A percentile compares a stretch with the other conserved stretches of the same genome.
phyloP scores from a whole-genome alignment of 768 basidiomycete genomes.

The Austroboletus eburneus region DNA sequence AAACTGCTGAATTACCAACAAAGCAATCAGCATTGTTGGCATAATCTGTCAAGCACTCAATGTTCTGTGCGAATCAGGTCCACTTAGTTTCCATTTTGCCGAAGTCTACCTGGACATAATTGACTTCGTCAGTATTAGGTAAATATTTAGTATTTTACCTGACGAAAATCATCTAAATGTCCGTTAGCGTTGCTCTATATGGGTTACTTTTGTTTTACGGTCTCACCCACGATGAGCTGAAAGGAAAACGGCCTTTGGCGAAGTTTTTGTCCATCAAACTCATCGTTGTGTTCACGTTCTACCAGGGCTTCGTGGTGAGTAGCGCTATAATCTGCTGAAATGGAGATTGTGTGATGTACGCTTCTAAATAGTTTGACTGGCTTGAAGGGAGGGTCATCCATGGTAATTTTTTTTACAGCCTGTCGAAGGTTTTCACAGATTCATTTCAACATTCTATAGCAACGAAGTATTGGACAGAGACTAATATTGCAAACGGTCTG shows the following conservation, averaged over 20 bases:
- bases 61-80: constrained; percentile 64
- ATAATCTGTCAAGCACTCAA: constrained; percentile 70
- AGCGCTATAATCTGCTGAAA: neutral
- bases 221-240: constrained; percentile 76
- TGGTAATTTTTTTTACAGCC: constrained; percentile 31
- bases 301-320: constrained; percentile 73
- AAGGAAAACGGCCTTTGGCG: constrained; percentile 67
- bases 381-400: constrained; percentile 70
- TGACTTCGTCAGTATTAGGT: constrained; percentile 84
- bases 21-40: constrained; percentile 56
- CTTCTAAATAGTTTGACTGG: constrained; percentile 59
- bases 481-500: constrained; percentile 81
- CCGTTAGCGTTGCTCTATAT: constrained; percentile 71
- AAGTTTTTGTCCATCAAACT: constrained; percentile 88
- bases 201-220: constrained; percentile 82
- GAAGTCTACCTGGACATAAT: constrained; percentile 66
- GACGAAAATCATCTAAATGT: neutral
- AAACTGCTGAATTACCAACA: constrained; percentile 4
- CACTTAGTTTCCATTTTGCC: constrained; percentile 59
- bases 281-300: constrained; percentile 86
- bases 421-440: neutral
- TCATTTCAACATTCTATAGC: constrained; percentile 30
- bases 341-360: too few relatives aligned
- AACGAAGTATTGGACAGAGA: constrained; percentile 78
- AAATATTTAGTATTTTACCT: constrained; percentile 5